Conservation (phyloP, 1,284 basidiomycete genomes). For the Microbotryum scabiosae region DNA sequence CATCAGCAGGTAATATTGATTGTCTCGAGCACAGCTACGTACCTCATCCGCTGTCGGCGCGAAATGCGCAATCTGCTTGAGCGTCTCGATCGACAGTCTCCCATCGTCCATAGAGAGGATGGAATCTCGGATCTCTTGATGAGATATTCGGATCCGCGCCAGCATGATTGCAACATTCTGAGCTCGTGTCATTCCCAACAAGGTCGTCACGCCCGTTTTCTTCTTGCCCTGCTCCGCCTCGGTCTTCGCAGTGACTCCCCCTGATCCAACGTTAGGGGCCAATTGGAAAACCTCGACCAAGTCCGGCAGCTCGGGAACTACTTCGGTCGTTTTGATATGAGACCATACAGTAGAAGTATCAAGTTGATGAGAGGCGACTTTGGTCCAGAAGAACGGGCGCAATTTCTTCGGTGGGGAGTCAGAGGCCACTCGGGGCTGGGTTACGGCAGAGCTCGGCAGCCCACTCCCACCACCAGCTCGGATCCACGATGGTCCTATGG, state of each 20-base stretch:
- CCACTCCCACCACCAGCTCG: too few relatives aligned
- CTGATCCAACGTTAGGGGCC: slow-evolving; percentile 43
- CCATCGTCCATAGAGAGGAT: slow-evolving; percentile 62
- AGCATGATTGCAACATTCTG: slow-evolving; percentile 81
- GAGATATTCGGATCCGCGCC: slow-evolving; percentile 57
- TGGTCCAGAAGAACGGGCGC: slow-evolving; percentile 79
- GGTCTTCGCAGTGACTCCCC: slow-evolving; percentile 7
- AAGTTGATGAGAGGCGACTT: slow-evolving; percentile 48
- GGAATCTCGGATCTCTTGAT: slow-evolving; percentile 57
- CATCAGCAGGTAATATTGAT: not conserved
- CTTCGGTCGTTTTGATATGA: slow-evolving; percentile 44
- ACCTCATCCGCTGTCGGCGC: slow-evolving; percentile 71
- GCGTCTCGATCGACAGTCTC: slow-evolving; percentile 57
- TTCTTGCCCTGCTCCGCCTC: slow-evolving; percentile 35
- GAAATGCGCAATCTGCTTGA: slow-evolving; percentile 62
- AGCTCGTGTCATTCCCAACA: slow-evolving; percentile 71
- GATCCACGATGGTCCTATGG: too few relatives aligned
- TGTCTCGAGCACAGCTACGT: slow-evolving; percentile 6
- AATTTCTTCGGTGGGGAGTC: not conserved
- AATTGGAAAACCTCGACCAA: slow-evolving; percentile 47
- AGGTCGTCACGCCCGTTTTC: slow-evolving; percentile 57
- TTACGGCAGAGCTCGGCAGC: too few relatives aligned
- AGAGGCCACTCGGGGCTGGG: not conserved
- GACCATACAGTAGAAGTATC: slow-evolving; percentile 54
- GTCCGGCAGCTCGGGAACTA: slow-evolving; percentile 54